These are phyloP conservation scores for Fusarium buxicola DNA, from an alignment of 2,329 filamentous ascomycete species.

Conservation along the genomic window DNA sequence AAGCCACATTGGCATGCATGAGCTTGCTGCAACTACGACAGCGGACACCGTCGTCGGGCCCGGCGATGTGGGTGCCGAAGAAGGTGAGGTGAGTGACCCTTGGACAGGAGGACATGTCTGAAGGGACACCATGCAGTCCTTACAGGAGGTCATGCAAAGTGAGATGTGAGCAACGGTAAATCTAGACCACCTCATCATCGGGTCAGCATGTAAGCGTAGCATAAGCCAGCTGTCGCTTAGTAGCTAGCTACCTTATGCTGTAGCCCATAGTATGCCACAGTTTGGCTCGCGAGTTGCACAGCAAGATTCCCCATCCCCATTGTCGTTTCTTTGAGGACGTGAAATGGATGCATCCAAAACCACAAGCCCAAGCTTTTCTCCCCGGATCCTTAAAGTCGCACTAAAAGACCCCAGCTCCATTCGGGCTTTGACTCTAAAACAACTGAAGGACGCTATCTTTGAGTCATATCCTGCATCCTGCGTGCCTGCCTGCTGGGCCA, in stretches of 20 bases:
- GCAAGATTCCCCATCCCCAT: background rate
- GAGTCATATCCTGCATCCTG: conserved; percentile 1
- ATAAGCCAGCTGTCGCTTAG: background rate
- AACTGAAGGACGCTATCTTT: conserved; percentile 8
- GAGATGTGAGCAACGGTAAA: conserved; percentile 11
- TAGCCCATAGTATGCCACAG: background rate
- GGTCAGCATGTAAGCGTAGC: conserved; percentile 2
- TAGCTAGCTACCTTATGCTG: background rate
- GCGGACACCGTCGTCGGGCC: conserved; percentile 1
- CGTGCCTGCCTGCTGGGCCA: background rate
- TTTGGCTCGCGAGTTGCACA: no score
- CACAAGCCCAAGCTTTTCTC: conserved; percentile 36
- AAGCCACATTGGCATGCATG: conserved; percentile 1
- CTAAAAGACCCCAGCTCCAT: conserved; percentile 18
- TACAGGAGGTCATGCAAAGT: conserved; percentile 5
- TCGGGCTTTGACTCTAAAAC: conserved; percentile 22
- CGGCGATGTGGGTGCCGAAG: background rate
- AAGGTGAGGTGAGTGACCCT: conserved; percentile 1
- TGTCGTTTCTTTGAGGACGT: conserved; percentile 7
- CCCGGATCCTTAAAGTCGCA: conserved; percentile 30
- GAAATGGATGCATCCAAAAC: conserved; percentile 23
- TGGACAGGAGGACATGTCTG: background rate
- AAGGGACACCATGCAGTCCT: conserved; percentile 5
- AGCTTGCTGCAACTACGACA: conserved; percentile 6
- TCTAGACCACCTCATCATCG: conserved; percentile 19